Percentiles rank a stretch among this genome's conserved stretches.
These are phyloP conservation scores for Breynia disticha DNA, from an alignment of 441 rosid species.

Conservation along the genomic window DNA sequence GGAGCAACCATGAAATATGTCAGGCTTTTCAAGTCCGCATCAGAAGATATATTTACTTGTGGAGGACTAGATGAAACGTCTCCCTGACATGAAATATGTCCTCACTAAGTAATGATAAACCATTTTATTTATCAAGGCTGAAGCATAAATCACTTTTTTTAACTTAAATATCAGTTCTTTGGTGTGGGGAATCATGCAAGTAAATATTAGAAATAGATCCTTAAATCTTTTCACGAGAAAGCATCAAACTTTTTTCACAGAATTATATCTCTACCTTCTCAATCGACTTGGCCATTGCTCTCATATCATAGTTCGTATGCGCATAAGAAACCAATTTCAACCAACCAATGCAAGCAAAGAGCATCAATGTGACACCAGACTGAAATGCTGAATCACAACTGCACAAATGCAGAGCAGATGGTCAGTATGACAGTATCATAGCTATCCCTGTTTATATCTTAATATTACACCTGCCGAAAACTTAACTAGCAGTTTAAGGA, in stretches of 20 bases:
- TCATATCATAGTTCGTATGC: conserved; percentile 73
- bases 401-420: conserved; percentile 22
- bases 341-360: conserved; percentile 86
- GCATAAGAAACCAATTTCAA: conserved; percentile 81
- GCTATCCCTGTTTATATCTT: background rate
- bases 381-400: conserved; percentile 85
- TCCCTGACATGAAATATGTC: conserved; percentile 37
- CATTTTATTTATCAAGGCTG: background rate
- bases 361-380: conserved; percentile 70
- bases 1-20: conserved; percentile 96
- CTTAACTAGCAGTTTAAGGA: background rate
- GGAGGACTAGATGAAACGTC: conserved; percentile 20
- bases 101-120: background rate
- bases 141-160: background rate
- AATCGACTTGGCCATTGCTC: conserved; percentile 46
- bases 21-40: conserved; percentile 70
- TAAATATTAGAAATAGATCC: no score
- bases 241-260: background rate
- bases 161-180: no score
- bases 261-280: conserved; percentile 46
- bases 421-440: background rate
- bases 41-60: conserved; percentile 30
- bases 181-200: no score
- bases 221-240: background rate
- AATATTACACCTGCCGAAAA: background rate